phyloP scores from a whole-genome alignment of 139 green algal species.

The Pleodorina starrii region DNA sequence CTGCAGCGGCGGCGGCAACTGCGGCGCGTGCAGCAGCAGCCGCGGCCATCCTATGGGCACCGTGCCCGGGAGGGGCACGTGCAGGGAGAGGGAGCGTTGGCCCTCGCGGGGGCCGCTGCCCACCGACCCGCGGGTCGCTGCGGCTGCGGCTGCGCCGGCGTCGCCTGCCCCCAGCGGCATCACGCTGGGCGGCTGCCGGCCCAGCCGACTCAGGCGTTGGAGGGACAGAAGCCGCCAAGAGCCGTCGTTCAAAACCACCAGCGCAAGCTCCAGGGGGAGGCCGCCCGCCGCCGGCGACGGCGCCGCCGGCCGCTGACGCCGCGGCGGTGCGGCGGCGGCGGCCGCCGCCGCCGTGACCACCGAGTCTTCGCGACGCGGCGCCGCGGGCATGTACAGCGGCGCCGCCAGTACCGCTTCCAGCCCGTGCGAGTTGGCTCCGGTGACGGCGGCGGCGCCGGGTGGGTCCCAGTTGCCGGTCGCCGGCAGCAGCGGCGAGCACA shows the following conservation, averaged over 20 bases:
- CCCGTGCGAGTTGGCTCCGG: background rate
- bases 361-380: background rate
- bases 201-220: background rate
- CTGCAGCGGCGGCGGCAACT: background rate
- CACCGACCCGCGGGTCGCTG: background rate
- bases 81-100: no score
- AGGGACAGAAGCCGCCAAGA: constrained; percentile 28
- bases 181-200: background rate
- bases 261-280: constrained; percentile 10
- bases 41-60: background rate
- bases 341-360: background rate
- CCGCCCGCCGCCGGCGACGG: background rate
- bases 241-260: constrained; percentile 38
- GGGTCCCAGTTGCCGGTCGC: background rate
- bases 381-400: background rate
- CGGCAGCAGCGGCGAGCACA: constrained; percentile 1
- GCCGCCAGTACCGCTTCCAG: constrained; percentile 8
- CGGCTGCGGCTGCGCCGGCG: background rate
- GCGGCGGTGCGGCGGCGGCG: background rate
- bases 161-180: background rate
- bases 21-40: constrained; percentile 2
- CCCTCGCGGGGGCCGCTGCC: no score
- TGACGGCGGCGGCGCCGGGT: background rate
- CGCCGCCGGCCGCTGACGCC: background rate
- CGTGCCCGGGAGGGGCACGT: background rate